A percentile compares a stretch with the other conserved stretches of the same genome.
Evolutionary conservation across 192 early-diverging fungal genomes (phyloP).

Genomic region (Entomortierella parvispora): DNA sequence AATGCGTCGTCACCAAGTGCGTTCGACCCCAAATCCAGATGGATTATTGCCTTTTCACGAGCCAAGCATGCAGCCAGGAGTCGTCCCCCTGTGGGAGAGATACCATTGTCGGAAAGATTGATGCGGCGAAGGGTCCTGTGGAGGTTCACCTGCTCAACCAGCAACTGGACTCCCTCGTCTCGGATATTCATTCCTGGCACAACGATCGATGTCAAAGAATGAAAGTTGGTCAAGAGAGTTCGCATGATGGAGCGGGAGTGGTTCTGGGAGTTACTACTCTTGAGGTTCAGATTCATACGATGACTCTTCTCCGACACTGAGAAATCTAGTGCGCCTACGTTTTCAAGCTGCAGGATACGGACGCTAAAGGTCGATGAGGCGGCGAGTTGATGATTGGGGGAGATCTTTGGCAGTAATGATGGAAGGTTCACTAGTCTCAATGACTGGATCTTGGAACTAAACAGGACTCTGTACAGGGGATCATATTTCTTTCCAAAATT

Average conservation of each 20-base stretch:
- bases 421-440: conserved; percentile 25
- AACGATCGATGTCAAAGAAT: neutral
- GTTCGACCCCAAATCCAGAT: conserved; percentile 34
- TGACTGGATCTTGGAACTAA: conserved; percentile 20
- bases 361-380: neutral
- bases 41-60: conserved; percentile 6
- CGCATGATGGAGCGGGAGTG: conserved; percentile 8
- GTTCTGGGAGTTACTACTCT: neutral
- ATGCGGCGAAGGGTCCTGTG: conserved; percentile 16
- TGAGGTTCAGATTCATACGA: neutral
- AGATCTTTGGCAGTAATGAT: conserved; percentile 20
- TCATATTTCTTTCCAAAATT: conserved; percentile 40
- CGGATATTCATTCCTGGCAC: conserved; percentile 31
- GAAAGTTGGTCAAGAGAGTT: conserved; percentile 16
- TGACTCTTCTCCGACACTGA: neutral
- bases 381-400: neutral
- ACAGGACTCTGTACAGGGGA: conserved; percentile 20
- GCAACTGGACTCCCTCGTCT: conserved; percentile 17
- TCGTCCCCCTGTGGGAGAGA: conserved; percentile 18
- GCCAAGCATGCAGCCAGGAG: conserved; percentile 14
- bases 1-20: conserved; percentile 20
- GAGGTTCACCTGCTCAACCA: conserved; percentile 8
- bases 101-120: conserved; percentile 29
- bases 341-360: conserved; percentile 12
- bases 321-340: conserved; percentile 21